phyloP scores from a whole-genome alignment of 257 asterid species.

The Rubia yunnanensis region DNA sequence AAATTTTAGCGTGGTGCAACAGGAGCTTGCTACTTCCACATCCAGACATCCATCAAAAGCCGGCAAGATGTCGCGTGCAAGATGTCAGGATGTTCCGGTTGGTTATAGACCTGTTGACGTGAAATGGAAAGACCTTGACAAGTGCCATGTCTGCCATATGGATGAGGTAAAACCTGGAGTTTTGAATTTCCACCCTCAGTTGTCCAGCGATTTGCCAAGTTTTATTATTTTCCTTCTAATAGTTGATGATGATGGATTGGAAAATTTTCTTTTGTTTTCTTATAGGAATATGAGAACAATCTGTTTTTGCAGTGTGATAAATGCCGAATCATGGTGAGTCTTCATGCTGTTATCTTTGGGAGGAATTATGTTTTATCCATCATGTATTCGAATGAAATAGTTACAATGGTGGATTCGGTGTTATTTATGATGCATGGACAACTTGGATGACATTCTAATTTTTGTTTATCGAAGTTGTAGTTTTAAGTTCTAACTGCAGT shows the following conservation, averaged over 20 bases:
- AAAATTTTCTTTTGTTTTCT: slow-evolving; percentile 13
- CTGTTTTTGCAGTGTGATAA: slow-evolving; percentile 98
- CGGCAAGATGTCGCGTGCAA: slow-evolving; percentile 40
- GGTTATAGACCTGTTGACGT: slow-evolving; percentile 78
- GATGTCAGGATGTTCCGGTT: slow-evolving; percentile 37
- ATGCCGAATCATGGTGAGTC: slow-evolving; percentile 96
- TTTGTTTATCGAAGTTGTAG: not conserved
- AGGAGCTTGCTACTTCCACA: slow-evolving; percentile 63
- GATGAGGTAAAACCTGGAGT: slow-evolving; percentile 60
- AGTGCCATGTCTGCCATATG: slow-evolving; percentile 98
- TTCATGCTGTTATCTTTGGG: not conserved
- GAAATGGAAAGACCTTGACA: slow-evolving; percentile 96
- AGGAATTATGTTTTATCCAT: not conserved
- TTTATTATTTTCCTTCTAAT: not conserved
- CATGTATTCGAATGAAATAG: not conserved
- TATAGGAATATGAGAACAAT: slow-evolving; percentile 96
- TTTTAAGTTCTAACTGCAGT: not conserved
- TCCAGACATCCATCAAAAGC: slow-evolving; percentile 37
- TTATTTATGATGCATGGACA: not conserved
- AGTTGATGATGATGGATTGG: slow-evolving; percentile 13
- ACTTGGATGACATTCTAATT: not conserved
- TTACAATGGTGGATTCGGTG: not conserved
- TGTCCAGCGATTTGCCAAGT: not conserved
- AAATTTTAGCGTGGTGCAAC: slow-evolving; percentile 19
- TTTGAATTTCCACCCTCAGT: slow-evolving; percentile 11